phyloP scores from a whole-genome alignment of 768 basidiomycete species.

The Arthromyces matolae region DNA sequence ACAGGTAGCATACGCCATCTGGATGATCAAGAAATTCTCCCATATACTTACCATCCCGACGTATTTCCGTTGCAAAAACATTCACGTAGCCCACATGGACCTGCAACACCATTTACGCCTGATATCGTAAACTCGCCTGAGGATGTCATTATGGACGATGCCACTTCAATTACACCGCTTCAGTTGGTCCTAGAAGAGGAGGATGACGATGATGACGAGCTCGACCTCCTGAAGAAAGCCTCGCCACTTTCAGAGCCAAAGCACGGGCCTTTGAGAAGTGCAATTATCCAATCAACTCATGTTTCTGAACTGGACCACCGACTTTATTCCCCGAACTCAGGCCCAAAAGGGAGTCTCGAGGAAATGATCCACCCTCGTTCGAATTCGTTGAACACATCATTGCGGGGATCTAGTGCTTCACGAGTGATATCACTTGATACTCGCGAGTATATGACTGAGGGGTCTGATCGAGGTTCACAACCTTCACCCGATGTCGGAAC shows the following conservation, averaged over 20 bases:
- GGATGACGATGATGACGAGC: slow-evolving; percentile 36
- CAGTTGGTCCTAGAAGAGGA: slow-evolving; percentile 13
- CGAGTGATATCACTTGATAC: too few species aligned
- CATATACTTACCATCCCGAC: not conserved
- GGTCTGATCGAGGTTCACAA: too few species aligned
- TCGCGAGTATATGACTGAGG: too few species aligned
- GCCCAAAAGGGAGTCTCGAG: too few species aligned
- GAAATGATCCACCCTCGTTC: too few species aligned
- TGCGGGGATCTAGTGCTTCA: too few species aligned
- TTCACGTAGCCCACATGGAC: not conserved
- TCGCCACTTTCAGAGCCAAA: slow-evolving; percentile 17
- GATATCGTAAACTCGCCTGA: too few species aligned
- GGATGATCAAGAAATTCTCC: slow-evolving; percentile 24
- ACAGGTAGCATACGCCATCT: slow-evolving; percentile 39
- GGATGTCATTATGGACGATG: not conserved
- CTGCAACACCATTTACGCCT: not conserved
- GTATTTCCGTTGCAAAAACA: not conserved
- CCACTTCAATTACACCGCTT: slow-evolving; percentile 1
- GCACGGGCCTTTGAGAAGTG: not conserved
- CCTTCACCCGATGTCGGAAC: too few species aligned
- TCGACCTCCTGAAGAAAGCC: slow-evolving; percentile 34
- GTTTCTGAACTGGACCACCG: too few species aligned
- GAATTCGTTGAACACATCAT: too few species aligned
- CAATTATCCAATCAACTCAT: too few species aligned
- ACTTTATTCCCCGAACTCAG: too few species aligned